A percentile compares a stretch with the other conserved stretches of the same genome.
Conservation (phyloP, 768 basidiomycete genomes). For the Amanita fuliginea region DNA sequence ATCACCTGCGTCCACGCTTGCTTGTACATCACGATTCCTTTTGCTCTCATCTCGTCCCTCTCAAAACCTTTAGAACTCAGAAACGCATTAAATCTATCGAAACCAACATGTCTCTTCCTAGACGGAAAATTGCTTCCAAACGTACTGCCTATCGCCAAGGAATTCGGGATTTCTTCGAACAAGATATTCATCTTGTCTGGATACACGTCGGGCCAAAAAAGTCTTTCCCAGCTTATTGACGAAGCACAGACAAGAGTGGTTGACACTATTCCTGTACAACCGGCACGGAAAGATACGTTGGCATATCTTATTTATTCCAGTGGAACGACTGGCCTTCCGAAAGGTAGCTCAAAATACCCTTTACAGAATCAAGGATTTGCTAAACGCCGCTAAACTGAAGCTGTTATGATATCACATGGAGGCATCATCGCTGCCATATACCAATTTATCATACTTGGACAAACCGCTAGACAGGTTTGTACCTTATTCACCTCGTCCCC, state of each 20-base stretch:
- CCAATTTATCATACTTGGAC: conserved; percentile 23
- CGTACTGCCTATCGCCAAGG: conserved; percentile 21
- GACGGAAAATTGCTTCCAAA: conserved; percentile 20
- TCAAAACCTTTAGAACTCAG: conserved; percentile 27
- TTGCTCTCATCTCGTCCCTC: conserved; percentile 25
- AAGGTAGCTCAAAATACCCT: conserved; percentile 29
- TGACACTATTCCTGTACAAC: conserved; percentile 29
- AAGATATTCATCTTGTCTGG: conserved; percentile 38
- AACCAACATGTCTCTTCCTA: conserved; percentile 23
- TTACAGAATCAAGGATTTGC: background rate
- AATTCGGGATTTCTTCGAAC: conserved; percentile 23
- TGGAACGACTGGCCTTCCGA: conserved; percentile 67
- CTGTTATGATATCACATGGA: conserved; percentile 65
- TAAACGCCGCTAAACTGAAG: conserved; percentile 19
- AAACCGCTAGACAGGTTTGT: conserved; percentile 22
- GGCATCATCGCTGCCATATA: conserved; percentile 38
- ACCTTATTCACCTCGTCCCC: conserved; percentile 1
- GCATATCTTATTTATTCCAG: conserved; percentile 71
- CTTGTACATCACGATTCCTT: conserved; percentile 20
- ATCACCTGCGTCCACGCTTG: conserved; percentile 22
- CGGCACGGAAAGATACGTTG: conserved; percentile 39
- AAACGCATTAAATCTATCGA: conserved; percentile 21
- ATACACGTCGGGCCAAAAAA: conserved; percentile 23
- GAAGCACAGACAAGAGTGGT: conserved; percentile 23
- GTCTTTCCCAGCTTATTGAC: conserved; percentile 33